Percentiles rank a stretch among this genome's conserved stretches.
Conservation (phyloP, 2,329 filamentous ascomycete genomes). For the Akanthomyces dipterigenus region DNA sequence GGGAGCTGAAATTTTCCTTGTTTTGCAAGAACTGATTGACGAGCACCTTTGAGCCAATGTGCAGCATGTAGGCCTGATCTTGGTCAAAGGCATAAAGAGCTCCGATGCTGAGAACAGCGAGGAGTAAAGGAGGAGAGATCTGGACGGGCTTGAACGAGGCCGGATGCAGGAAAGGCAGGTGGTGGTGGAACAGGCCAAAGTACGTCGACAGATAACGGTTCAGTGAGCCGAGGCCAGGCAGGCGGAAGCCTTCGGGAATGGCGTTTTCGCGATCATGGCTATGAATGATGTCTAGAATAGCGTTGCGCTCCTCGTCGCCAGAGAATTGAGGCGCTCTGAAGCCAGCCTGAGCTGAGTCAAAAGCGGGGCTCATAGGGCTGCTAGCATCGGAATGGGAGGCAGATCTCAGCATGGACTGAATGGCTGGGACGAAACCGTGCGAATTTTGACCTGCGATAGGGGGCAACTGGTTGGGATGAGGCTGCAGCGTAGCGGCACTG, state of each 20-base stretch:
- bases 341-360: conserved; percentile 61
- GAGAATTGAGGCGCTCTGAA: conserved; percentile 72
- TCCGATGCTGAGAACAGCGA: conserved; percentile 90
- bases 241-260: conserved; percentile 81
- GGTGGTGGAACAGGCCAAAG: conserved; percentile 95
- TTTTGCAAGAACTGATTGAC: conserved; percentile 97
- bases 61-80: conserved; percentile 92
- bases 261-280: conserved; percentile 72
- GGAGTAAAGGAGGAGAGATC: conserved; percentile 72
- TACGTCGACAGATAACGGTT: conserved; percentile 94
- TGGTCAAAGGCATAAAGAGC: conserved; percentile 96
- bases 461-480: conserved; percentile 57
- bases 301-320: conserved; percentile 76
- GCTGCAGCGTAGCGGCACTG: conserved; percentile 48
- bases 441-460: conserved; percentile 58
- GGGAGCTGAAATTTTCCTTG: conserved; percentile 97
- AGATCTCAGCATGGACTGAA: conserved; percentile 68
- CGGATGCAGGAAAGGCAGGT: conserved; percentile 91
- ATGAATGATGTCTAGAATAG: conserved; percentile 81
- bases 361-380: conserved; percentile 66
- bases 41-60: conserved; percentile 94
- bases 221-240: conserved; percentile 71
- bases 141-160: conserved; percentile 79
- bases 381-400: conserved; percentile 64
- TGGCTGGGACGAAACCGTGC: conserved; percentile 56